A percentile compares a stretch with the other conserved stretches of the same genome.
These are phyloP conservation scores for Cymodocea nodosa DNA, from an alignment of 116 monocot genomes.

Conservation along the genomic window DNA sequence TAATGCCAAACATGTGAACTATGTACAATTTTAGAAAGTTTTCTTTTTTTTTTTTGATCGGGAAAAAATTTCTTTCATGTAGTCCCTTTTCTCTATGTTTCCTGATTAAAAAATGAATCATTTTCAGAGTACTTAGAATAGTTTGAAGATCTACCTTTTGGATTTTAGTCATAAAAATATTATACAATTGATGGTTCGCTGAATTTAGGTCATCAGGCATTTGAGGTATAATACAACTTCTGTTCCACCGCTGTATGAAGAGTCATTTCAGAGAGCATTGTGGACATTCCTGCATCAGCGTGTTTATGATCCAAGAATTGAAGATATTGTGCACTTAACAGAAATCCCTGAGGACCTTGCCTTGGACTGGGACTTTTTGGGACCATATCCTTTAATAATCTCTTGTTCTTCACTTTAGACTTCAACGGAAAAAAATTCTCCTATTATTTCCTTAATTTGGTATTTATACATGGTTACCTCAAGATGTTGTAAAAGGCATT, in stretches of 20 bases:
- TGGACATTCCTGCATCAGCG: constrained; percentile 85
- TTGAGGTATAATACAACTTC: constrained; percentile 58
- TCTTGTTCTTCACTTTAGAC: constrained; percentile 2
- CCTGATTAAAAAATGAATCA: no score
- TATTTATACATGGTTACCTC: constrained; percentile 51
- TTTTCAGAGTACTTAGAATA: no score
- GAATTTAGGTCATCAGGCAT: constrained; percentile 78
- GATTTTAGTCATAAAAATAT: neutral
- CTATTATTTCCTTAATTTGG: constrained; percentile 32
- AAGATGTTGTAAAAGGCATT: constrained; percentile 59
- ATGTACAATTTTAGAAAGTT: no score
- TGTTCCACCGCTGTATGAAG: constrained; percentile 78
- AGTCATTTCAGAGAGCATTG: constrained; percentile 70
- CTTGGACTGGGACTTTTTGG: constrained; percentile 80
- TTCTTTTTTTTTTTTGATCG: no score
- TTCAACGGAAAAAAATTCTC: neutral
- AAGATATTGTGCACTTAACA: constrained; percentile 65
- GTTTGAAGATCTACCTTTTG: neutral
- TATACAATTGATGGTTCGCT: neutral
- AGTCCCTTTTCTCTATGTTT: no score
- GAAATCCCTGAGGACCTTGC: constrained; percentile 32
- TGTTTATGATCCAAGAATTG: constrained; percentile 73
- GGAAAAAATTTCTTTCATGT: no score
- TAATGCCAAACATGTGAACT: no score
- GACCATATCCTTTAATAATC: constrained; percentile 85